Evolutionary conservation across 306 rosid species (phyloP).

Genomic region (Acacia confusa): DNA sequence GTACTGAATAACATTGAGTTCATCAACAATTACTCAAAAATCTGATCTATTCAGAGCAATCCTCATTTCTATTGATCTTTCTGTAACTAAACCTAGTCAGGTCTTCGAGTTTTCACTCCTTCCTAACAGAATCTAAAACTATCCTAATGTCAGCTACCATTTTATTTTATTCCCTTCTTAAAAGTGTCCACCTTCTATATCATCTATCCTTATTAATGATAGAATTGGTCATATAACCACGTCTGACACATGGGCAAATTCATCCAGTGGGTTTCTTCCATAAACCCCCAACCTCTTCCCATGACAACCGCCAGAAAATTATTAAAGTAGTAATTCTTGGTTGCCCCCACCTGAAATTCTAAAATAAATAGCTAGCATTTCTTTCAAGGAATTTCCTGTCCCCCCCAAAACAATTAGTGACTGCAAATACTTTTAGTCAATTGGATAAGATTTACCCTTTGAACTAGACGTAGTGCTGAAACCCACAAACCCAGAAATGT

Average conservation of each 20-base stretch:
- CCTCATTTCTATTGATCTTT: background rate
- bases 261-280: constrained; percentile 21
- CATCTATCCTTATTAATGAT: constrained; percentile 19
- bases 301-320: background rate
- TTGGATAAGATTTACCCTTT: constrained; percentile 65
- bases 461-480: constrained; percentile 85
- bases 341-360: constrained; percentile 5
- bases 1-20: background rate
- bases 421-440: constrained; percentile 2
- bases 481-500: constrained; percentile 90
- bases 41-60: background rate
- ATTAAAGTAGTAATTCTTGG: background rate
- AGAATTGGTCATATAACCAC: background rate
- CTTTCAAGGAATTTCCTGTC: constrained; percentile 4
- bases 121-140: background rate
- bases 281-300: constrained; percentile 20
- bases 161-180: background rate
- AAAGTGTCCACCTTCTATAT: background rate
- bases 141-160: background rate
- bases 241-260: constrained; percentile 26
- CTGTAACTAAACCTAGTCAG: background rate
- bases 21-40: background rate
- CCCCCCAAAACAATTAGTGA: background rate
- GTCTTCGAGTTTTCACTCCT: background rate
- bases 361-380: constrained; percentile 13